Conservation (phyloP, 2,329 filamentous ascomycete genomes). For the Parascedosporium putredinis region DNA sequence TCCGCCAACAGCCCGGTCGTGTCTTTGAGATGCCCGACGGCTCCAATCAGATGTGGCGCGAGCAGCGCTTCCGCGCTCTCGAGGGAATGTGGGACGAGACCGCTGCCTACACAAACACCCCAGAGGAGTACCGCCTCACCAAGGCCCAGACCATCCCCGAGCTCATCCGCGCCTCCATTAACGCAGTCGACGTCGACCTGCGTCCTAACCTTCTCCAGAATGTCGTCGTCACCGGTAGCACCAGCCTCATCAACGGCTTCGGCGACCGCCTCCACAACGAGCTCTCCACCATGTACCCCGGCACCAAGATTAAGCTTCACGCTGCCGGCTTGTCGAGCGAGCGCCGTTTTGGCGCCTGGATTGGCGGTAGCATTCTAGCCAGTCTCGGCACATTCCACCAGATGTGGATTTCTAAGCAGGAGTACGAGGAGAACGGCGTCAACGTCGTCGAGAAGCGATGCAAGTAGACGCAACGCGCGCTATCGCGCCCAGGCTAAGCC, state of each 20-base stretch:
- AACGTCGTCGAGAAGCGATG: constrained; percentile 92
- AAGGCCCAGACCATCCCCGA: constrained; percentile 74
- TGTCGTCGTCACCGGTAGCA: constrained; percentile 85
- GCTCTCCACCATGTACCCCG: constrained; percentile 70
- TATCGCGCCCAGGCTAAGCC: too few relatives aligned
- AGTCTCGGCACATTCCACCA: constrained; percentile 97
- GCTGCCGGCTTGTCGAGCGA: constrained; percentile 80
- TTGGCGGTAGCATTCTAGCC: constrained; percentile 89
- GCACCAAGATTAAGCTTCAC: constrained; percentile 77
- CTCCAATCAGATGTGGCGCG: constrained; percentile 88
- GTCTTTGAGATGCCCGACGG: constrained; percentile 97
- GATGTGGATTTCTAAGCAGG: constrained; percentile 97
- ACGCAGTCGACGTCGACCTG: constrained; percentile 79
- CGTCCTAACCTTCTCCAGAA: constrained; percentile 75
- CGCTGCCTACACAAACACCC: constrained; percentile 47
- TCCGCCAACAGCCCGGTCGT: constrained; percentile 62
- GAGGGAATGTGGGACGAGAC: constrained; percentile 89
- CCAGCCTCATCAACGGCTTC: constrained; percentile 80
- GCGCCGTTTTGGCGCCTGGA: constrained; percentile 87
- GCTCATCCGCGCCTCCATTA: constrained; percentile 67
- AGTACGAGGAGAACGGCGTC: constrained; percentile 91
- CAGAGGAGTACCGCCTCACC: constrained; percentile 28
- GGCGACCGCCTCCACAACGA: constrained; percentile 84
- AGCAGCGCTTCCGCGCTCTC: constrained; percentile 74
- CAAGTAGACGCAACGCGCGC: constrained; percentile 59